Evolutionary conservation across 2,329 filamentous ascomycete species (phyloP).

Genomic region (Xylariaceae sp.): DNA sequence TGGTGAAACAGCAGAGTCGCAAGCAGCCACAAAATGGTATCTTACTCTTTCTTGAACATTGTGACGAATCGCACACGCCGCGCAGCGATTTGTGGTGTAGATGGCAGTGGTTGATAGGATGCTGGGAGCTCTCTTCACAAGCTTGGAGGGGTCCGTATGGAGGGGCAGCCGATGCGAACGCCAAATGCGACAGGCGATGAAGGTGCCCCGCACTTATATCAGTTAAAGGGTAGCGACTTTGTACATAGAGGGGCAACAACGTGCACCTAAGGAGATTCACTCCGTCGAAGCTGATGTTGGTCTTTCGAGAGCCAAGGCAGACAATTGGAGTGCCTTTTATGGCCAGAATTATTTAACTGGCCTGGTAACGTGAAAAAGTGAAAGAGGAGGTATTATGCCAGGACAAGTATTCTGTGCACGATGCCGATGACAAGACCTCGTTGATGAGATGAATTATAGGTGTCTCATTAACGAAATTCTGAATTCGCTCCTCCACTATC

Average conservation of each 20-base stretch:
- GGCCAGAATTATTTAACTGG: too few relatives aligned
- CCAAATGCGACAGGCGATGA: background rate
- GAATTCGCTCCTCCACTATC: too few relatives aligned
- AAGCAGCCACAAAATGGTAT: conserved; percentile 13
- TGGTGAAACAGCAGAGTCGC: background rate
- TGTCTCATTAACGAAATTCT: too few relatives aligned
- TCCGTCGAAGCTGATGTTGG: too few relatives aligned
- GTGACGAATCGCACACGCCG: conserved; percentile 31
- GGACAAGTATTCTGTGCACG: too few relatives aligned
- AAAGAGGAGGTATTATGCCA: too few relatives aligned
- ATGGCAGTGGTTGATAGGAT: conserved; percentile 7
- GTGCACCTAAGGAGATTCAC: too few relatives aligned
- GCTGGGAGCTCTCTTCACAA: conserved; percentile 10
- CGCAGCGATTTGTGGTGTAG: conserved; percentile 2
- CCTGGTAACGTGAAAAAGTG: too few relatives aligned
- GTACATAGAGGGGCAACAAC: conserved; percentile 8
- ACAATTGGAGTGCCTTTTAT: too few relatives aligned
- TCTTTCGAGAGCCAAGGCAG: too few relatives aligned
- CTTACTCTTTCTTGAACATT: conserved; percentile 95
- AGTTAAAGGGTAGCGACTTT: background rate
- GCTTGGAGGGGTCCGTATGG: conserved; percentile 27
- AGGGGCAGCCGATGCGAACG: conserved; percentile 26
- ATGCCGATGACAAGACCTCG: too few relatives aligned
- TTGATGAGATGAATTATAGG: too few relatives aligned
- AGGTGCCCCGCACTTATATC: conserved; percentile 21